Percentiles rank a stretch among this genome's conserved stretches.
phyloP scores from a whole-genome alignment of 345 rosid species.

The Populus nigra region DNA sequence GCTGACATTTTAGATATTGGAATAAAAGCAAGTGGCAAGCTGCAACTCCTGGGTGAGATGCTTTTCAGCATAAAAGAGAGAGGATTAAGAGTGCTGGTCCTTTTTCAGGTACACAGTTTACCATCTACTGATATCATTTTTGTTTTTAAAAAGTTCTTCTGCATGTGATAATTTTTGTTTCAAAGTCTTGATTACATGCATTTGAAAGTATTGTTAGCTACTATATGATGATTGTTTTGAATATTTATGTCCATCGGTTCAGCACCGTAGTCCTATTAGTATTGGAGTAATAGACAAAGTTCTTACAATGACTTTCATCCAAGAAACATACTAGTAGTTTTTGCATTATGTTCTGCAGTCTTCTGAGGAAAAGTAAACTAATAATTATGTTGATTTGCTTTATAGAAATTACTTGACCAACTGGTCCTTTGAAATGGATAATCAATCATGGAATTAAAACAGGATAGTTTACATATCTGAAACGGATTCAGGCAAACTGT shows the following conservation, averaged over 20 bases:
- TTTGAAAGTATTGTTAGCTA: neutral
- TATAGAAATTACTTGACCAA: neutral
- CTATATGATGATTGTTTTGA: no score
- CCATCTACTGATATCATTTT: neutral
- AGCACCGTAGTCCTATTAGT: no score
- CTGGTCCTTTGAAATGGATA: neutral
- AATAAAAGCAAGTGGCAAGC: conserved; percentile 88
- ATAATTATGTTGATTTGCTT: neutral
- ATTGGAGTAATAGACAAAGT: no score
- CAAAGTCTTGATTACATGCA: neutral
- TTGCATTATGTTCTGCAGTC: neutral
- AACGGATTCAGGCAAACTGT: no score
- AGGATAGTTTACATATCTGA: no score
- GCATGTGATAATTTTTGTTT: neutral
- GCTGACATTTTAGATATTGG: conserved; percentile 59
- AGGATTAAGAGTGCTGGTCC: conserved; percentile 61
- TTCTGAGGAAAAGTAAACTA: neutral
- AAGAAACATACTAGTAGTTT: no score
- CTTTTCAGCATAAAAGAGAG: conserved; percentile 53
- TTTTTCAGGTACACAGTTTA: conserved; percentile 69
- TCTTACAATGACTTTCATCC: no score
- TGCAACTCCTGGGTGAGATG: conserved; percentile 69
- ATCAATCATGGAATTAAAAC: no score
- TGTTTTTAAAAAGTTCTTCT: no score
- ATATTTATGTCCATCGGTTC: no score